Percentiles rank a stretch among this genome's conserved stretches.
Conservation (phyloP, 2,329 filamentous ascomycete genomes). For the Claviceps arundinis region DNA sequence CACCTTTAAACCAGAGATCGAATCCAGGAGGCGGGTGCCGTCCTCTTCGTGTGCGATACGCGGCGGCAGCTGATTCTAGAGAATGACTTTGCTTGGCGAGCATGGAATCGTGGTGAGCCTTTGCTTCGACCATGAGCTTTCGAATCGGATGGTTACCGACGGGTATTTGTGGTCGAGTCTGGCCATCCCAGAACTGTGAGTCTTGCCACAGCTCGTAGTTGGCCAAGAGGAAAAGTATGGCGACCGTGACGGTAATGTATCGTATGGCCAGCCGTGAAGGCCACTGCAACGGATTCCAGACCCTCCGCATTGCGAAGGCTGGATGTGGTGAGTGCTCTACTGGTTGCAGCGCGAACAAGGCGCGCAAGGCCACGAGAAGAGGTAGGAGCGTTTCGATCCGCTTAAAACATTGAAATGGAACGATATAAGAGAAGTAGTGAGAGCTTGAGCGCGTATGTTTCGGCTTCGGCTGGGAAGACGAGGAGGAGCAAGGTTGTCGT, state of each 20-base stretch:
- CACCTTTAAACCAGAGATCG: slow-evolving; percentile 44
- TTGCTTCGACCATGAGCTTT: slow-evolving; percentile 33
- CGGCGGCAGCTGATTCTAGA: slow-evolving; percentile 37
- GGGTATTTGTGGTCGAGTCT: slow-evolving; percentile 6
- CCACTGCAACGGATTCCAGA: slow-evolving; percentile 8
- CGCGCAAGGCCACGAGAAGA: background rate
- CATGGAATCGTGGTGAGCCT: slow-evolving; percentile 26
- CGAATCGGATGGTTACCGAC: slow-evolving; percentile 34
- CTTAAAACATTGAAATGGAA: background rate
- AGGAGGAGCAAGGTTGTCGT: background rate
- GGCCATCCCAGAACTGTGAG: slow-evolving; percentile 14
- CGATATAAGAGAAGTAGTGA: background rate
- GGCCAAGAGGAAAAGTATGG: slow-evolving; percentile 12
- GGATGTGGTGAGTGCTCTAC: background rate
- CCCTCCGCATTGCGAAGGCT: slow-evolving; percentile 4
- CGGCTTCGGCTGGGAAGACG: background rate
- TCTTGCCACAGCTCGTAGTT: slow-evolving; percentile 21
- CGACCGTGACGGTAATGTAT: slow-evolving; percentile 14
- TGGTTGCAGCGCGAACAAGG: background rate
- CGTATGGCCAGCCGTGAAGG: slow-evolving; percentile 17
- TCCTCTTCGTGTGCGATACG: slow-evolving; percentile 42
- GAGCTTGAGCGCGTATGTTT: background rate
- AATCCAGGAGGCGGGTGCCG: slow-evolving; percentile 53
- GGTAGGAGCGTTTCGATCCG: background rate
- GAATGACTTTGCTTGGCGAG: slow-evolving; percentile 32